phyloP scores from a whole-genome alignment of 192 early-diverging fungal species.

The Linnemannia exigua region DNA sequence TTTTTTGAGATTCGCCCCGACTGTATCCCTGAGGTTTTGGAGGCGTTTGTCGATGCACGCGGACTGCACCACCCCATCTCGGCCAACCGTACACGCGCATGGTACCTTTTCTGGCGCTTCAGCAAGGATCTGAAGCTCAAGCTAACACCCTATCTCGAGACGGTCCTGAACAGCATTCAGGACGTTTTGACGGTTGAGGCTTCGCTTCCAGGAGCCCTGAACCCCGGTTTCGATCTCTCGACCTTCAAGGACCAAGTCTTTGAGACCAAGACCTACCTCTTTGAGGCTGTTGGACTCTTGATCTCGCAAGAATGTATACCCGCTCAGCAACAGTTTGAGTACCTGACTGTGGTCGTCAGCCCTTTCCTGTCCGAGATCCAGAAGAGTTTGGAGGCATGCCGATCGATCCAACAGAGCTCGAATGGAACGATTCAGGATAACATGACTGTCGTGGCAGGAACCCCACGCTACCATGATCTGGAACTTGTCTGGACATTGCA shows the following conservation, averaged over 20 bases:
- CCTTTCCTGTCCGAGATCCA: slow-evolving; percentile 86
- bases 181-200: slow-evolving; percentile 82
- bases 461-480: slow-evolving; percentile 71
- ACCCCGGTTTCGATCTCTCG: slow-evolving; percentile 59
- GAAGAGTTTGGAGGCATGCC: slow-evolving; percentile 74
- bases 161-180: slow-evolving; percentile 72
- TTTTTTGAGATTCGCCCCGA: slow-evolving; percentile 79
- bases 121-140: slow-evolving; percentile 75
- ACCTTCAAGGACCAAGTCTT: slow-evolving; percentile 63
- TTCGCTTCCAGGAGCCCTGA: slow-evolving; percentile 63
- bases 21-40: slow-evolving; percentile 75
- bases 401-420: slow-evolving; percentile 61
- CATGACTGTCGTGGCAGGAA: slow-evolving; percentile 54
- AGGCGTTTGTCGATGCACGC: slow-evolving; percentile 80
- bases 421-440: slow-evolving; percentile 36
- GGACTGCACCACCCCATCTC: slow-evolving; percentile 83
- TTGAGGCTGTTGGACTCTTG: slow-evolving; percentile 93
- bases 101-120: slow-evolving; percentile 92
- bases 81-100: slow-evolving; percentile 81
- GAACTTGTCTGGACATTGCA: slow-evolving; percentile 82
- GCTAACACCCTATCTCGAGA: slow-evolving; percentile 73
- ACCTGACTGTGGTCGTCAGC: slow-evolving; percentile 76
- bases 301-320: slow-evolving; percentile 85
- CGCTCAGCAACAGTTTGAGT: slow-evolving; percentile 78
- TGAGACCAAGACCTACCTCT: slow-evolving; percentile 86